Evolutionary conservation across 352 stramenopile species (phyloP).

Genomic region (Pythium periplocum): DNA sequence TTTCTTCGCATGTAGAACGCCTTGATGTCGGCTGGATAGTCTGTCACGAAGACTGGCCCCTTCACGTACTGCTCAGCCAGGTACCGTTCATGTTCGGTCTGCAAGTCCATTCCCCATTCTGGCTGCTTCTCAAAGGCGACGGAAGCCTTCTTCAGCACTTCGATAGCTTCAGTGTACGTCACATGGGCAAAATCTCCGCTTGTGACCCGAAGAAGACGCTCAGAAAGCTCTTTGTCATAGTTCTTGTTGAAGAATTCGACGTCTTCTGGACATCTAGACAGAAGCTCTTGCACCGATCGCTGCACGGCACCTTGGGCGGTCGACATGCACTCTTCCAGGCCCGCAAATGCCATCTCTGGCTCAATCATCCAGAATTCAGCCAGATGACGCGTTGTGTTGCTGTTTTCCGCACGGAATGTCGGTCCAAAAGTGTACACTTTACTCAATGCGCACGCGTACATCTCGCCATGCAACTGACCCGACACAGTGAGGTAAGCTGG

Average conservation of each 20-base stretch:
- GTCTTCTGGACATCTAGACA: conserved; percentile 88
- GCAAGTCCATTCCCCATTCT: conserved; percentile 94
- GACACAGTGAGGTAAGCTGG: conserved; percentile 89
- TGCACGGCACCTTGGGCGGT: conserved; percentile 93
- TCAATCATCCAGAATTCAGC: conserved; percentile 99
- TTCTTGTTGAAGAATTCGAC: conserved; percentile 93
- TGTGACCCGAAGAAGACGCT: conserved; percentile 78
- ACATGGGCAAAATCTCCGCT: conserved; percentile 89
- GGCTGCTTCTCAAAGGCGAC: conserved; percentile 82
- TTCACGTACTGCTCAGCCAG: conserved; percentile 84
- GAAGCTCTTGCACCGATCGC: conserved; percentile 68
- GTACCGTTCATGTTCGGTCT: conserved; percentile 96
- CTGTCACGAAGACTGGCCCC: conserved; percentile 94
- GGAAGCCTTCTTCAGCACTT: conserved; percentile 85
- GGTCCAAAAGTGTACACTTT: conserved; percentile 99
- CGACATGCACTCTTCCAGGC: conserved; percentile 87
- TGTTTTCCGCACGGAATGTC: conserved; percentile 99
- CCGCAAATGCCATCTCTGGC: conserved; percentile 86
- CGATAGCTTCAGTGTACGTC: conserved; percentile 94
- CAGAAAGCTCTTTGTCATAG: conserved; percentile 79
- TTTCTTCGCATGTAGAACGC: conserved; percentile 99
- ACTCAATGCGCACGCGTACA: conserved; percentile 94
- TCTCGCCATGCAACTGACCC: conserved; percentile 94
- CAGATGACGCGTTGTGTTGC: conserved; percentile 95
- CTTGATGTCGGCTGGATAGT: conserved; percentile 98